These are phyloP conservation scores for Trichoderma lentiforme DNA, from an alignment of 2,329 filamentous ascomycete species.

Conservation along the genomic window DNA sequence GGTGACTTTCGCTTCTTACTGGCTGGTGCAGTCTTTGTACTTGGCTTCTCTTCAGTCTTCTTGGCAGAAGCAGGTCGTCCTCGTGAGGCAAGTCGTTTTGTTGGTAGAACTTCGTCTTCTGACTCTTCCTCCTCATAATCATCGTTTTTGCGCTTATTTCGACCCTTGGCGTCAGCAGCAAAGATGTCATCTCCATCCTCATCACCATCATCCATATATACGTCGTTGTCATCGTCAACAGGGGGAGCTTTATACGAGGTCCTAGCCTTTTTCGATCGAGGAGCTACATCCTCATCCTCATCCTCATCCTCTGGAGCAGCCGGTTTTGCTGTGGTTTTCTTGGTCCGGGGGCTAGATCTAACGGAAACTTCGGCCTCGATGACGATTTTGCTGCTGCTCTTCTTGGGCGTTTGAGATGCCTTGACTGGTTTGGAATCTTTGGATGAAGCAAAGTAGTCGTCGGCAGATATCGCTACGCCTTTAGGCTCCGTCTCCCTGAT, in stretches of 20 bases:
- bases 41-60: slow-evolving; percentile 28
- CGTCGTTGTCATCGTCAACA: slow-evolving; percentile 52
- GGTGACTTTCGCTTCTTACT: slow-evolving; percentile 59
- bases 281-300: slow-evolving; percentile 27
- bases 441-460: slow-evolving; percentile 54
- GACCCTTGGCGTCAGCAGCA: slow-evolving; percentile 64
- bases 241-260: slow-evolving; percentile 41
- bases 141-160: slow-evolving; percentile 66
- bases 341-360: slow-evolving; percentile 52
- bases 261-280: slow-evolving; percentile 42
- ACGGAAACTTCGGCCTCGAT: slow-evolving; percentile 43
- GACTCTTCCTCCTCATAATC: slow-evolving; percentile 72
- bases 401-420: slow-evolving; percentile 37
- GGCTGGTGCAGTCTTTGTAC: slow-evolving; percentile 29
- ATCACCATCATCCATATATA: slow-evolving; percentile 64
- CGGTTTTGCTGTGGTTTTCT: slow-evolving; percentile 35
- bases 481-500: slow-evolving; percentile 41
- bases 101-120: slow-evolving; percentile 64
- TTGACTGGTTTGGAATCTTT: slow-evolving; percentile 41
- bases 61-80: slow-evolving; percentile 29
- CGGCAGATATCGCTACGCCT: slow-evolving; percentile 52
- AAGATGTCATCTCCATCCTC: slow-evolving; percentile 78
- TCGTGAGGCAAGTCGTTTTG: slow-evolving; percentile 54
- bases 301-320: slow-evolving; percentile 28
- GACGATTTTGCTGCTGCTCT: slow-evolving; percentile 37